Conservation (phyloP, 129 eudicot genomes). For the Ambrosia trifida region DNA sequence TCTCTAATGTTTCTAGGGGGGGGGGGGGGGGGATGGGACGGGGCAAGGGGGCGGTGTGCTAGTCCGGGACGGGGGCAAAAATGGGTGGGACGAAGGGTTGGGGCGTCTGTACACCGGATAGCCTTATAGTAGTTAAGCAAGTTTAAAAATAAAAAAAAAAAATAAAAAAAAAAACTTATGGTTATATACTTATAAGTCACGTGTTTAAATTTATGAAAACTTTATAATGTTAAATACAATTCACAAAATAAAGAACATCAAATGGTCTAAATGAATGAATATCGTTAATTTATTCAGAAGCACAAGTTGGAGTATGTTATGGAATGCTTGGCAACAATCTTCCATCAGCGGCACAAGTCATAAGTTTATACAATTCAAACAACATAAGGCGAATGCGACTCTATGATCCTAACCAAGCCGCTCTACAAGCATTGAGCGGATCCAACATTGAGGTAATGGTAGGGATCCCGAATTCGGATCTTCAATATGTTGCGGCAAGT, state of each 20-base stretch:
- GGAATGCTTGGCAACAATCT: conserved; percentile 48
- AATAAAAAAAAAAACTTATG: too few relatives aligned
- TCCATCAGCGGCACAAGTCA: conserved; percentile 34
- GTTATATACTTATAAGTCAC: too few relatives aligned
- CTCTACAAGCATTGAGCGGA: conserved; percentile 37
- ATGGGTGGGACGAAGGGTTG: too few relatives aligned
- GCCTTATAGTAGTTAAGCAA: too few relatives aligned
- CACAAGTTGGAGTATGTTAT: conserved; percentile 43
- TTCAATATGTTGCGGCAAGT: conserved; percentile 38
- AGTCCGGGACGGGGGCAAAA: too few relatives aligned
- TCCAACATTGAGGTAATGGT: conserved; percentile 39
- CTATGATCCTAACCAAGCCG: conserved; percentile 46
- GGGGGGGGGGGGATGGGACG: too few relatives aligned
- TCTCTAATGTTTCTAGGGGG: too few relatives aligned
- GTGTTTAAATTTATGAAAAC: too few relatives aligned
- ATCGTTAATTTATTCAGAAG: conserved; percentile 9
- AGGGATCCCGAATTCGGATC: conserved; percentile 38
- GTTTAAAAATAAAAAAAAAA: too few relatives aligned
- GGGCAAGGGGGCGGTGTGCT: too few relatives aligned
- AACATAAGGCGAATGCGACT: conserved; percentile 40
- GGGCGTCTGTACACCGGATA: too few relatives aligned
- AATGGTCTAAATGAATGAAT: conserved; percentile 10
- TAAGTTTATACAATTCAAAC: conserved; percentile 25
- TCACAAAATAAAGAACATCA: not conserved
- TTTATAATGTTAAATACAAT: too few relatives aligned